phyloP scores from a whole-genome alignment of 768 basidiomycete genomes.

The Pulveroboletus sp. region DNA sequence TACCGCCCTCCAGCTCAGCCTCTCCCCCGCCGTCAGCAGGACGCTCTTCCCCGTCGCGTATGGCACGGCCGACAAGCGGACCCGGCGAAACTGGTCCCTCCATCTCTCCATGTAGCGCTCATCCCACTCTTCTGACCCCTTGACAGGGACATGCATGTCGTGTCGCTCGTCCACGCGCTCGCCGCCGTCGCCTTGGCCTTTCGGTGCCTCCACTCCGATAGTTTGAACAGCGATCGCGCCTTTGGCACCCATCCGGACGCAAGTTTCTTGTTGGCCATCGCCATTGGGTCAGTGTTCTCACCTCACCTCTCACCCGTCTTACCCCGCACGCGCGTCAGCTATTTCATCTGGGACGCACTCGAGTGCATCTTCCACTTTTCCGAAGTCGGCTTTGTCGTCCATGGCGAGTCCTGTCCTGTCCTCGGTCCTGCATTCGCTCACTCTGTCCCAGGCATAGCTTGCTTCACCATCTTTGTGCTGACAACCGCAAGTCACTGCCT shows the following conservation, averaged over 20 bases:
- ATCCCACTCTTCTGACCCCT: neutral
- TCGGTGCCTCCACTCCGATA: conserved; percentile 46
- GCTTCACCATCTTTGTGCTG: conserved; percentile 61
- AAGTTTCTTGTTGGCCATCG: conserved; percentile 63
- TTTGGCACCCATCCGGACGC: conserved; percentile 70
- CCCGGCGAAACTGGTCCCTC: conserved; percentile 58
- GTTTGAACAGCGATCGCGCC: conserved; percentile 56
- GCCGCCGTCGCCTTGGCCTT: conserved; percentile 64
- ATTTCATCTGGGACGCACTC: conserved; percentile 83
- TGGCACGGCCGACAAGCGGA: conserved; percentile 43
- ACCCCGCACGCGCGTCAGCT: conserved; percentile 36
- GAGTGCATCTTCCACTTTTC: conserved; percentile 68
- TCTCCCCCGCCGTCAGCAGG: conserved; percentile 54
- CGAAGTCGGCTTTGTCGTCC: conserved; percentile 73
- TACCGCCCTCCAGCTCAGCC: conserved; percentile 51
- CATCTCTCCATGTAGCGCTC: neutral
- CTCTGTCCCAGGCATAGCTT: conserved; percentile 48
- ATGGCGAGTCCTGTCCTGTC: conserved; percentile 45
- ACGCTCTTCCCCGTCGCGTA: conserved; percentile 49
- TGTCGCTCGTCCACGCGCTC: conserved; percentile 72
- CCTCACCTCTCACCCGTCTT: neutral
- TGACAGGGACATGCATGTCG: conserved; percentile 63
- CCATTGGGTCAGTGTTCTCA: conserved; percentile 55
- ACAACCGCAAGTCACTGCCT: conserved; percentile 55
- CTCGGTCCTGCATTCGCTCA: conserved; percentile 1